Evolutionary conservation across 2,329 filamentous ascomycete genomes (phyloP), one percentile per base, ranked within the genome.

Genomic region (Cryphonectria carpinicola): DNA sequence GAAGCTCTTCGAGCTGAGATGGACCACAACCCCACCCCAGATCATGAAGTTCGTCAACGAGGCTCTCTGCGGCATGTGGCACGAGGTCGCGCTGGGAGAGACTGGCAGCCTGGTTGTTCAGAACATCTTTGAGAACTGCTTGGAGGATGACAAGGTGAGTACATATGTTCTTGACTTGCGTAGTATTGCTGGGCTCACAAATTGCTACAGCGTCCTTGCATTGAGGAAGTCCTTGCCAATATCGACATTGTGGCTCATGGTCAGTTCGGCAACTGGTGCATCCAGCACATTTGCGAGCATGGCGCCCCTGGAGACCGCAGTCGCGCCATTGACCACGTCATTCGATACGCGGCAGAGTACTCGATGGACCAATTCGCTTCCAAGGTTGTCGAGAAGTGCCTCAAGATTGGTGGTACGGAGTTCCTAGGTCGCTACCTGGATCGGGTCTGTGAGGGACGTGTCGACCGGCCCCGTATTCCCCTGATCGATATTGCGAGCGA

Each of bases 21-120:
- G 96, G 96, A 94, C 91, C 74, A 92, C 95, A 77, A 93, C 94
- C 54, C 96, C 96, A 58, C 96, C 96, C 35, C 95, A 98, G 81
- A 97, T 99, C 82, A 99, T 99, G 96, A 93, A 93, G 77, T 97
- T 93, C 77, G 97, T 99, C 82, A 99, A 99, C 78, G 94, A 98
- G 76, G 93, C 96, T 72, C 88, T 99, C 68, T 89, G 90, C 71
- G 95, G 95, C 71, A 98, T 98, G 94, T 99, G 96, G 96, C 95
- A 98, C 78, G 95, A 99, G 78, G 96, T 99, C 74, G 97, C 97
- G 32, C 85, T 98, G 67, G 96, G 96, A 49, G 96, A 99, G 84
- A 99, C 97, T 14, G 96, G 96, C 72, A 99, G 96, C 80, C 86
- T 99, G 76, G 96, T 99, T 62, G 97, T 99, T 65, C 96, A 99